Conservation (phyloP, 768 basidiomycete genomes). For the Arthromyces matolae region DNA sequence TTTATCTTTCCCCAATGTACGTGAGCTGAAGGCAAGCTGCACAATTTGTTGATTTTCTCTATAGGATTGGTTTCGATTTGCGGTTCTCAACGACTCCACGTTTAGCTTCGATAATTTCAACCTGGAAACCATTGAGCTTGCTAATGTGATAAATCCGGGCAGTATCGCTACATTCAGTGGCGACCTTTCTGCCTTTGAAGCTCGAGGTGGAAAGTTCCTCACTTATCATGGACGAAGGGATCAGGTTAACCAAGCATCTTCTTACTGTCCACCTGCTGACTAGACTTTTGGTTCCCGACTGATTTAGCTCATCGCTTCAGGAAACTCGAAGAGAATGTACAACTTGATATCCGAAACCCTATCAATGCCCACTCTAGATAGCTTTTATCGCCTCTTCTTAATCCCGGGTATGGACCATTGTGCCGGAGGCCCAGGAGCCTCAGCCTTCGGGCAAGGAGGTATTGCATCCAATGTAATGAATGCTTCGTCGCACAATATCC, state of each 20-base stretch:
- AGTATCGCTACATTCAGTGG: conserved; percentile 9
- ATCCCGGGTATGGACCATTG: conserved; percentile 14
- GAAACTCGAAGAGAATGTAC: conserved; percentile 11
- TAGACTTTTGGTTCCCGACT: neutral
- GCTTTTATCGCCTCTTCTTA: conserved; percentile 12
- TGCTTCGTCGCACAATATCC: conserved; percentile 6
- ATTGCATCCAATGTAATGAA: conserved; percentile 4
- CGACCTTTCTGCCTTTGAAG: conserved; percentile 8
- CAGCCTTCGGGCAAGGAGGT: conserved; percentile 9
- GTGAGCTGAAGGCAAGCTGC: neutral
- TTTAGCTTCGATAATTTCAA: conserved; percentile 8
- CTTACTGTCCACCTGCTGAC: neutral
- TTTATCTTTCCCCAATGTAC: neutral
- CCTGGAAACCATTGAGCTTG: conserved; percentile 1
- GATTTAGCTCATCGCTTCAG: conserved; percentile 8
- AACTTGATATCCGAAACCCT: conserved; percentile 7
- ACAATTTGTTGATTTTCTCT: neutral
- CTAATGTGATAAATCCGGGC: conserved; percentile 5
- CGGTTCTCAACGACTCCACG: conserved; percentile 7
- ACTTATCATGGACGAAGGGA: conserved; percentile 16
- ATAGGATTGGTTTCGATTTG: conserved; percentile 12
- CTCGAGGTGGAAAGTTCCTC: conserved; percentile 11
- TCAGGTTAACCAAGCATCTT: neutral
- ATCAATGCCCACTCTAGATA: conserved; percentile 6
- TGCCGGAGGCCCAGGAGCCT: conserved; percentile 8